Evolutionary conservation across 192 early-diverging fungal genomes (phyloP).

Genomic region (Cladochytrium replicatum): DNA sequence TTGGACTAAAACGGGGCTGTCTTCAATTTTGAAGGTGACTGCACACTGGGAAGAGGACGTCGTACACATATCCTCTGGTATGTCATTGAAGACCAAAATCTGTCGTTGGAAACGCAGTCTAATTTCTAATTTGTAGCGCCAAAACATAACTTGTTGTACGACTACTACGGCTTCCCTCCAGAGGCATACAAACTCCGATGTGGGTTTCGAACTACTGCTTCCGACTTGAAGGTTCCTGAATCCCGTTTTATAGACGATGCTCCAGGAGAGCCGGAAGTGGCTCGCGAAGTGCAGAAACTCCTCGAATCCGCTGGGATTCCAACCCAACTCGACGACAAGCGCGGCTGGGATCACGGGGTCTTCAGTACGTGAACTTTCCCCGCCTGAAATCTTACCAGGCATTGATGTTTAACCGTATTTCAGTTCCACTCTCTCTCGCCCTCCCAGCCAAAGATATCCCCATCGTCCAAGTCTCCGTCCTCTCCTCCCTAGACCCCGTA

Average conservation of each 20-base stretch:
- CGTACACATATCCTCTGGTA: no score
- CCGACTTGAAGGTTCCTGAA: no score
- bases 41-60: no score
- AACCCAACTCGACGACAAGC: constrained; percentile 9
- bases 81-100: no score
- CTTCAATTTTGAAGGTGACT: no score
- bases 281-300: constrained; percentile 19
- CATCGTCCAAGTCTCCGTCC: constrained; percentile 33
- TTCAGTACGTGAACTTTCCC: constrained; percentile 43
- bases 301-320: constrained; percentile 23
- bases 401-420: constrained; percentile 12
- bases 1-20: no score
- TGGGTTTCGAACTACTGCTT: no score
- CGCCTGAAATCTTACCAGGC: no score
- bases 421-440: no score
- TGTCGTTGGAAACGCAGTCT: no score
- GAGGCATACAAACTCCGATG: constrained; percentile 34
- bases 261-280: constrained; percentile 26
- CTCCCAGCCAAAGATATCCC: constrained; percentile 30
- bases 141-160: constrained; percentile 36
- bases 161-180: constrained; percentile 44
- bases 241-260: no score
- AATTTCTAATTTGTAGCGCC: no score
- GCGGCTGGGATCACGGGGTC: constrained; percentile 48
- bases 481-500: constrained; percentile 17